Evolutionary conservation across 2,329 filamentous ascomycete species (phyloP).

Genomic region (Cordyceps fumosorosea): DNA sequence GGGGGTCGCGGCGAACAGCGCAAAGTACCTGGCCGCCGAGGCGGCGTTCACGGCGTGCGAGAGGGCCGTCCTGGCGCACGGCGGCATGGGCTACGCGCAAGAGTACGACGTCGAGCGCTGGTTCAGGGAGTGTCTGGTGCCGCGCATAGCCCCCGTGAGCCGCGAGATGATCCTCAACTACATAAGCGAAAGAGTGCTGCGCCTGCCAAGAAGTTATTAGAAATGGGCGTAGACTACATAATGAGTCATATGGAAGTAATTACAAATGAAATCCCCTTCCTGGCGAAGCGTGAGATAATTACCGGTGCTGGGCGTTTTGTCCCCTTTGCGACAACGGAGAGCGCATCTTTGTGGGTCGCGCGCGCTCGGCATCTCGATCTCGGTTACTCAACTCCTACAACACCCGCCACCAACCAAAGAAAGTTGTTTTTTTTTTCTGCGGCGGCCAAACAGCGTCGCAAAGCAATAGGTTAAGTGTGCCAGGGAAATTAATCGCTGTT

Average conservation of each 20-base stretch:
- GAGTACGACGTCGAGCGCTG: constrained; percentile 62
- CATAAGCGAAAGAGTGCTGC: constrained; percentile 61
- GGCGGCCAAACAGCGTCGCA: not conserved
- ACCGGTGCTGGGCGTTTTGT: not conserved
- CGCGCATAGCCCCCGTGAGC: constrained; percentile 57
- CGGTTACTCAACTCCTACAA: constrained; percentile 12
- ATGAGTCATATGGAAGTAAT: not conserved
- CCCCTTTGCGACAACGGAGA: not conserved
- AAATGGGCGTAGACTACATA: not conserved
- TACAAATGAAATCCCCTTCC: not conserved
- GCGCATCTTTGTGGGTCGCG: not conserved
- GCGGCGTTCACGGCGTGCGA: constrained; percentile 58
- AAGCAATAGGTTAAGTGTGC: not conserved
- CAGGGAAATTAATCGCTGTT: not conserved
- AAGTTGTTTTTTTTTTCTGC: not conserved
- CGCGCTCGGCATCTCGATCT: constrained; percentile 8
- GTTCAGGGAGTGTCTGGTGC: constrained; percentile 58
- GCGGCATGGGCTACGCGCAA: constrained; percentile 59
- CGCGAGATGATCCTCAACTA: constrained; percentile 74
- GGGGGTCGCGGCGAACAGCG: constrained; percentile 60
- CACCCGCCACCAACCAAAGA: not conserved
- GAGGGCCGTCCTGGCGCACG: constrained; percentile 50
- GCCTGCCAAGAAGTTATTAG: constrained; percentile 61
- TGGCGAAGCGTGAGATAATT: not conserved
- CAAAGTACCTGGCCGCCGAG: constrained; percentile 64